Evolutionary conservation across 768 basidiomycete species (phyloP).

Genomic region (Sistotremastrum niveocremeum): DNA sequence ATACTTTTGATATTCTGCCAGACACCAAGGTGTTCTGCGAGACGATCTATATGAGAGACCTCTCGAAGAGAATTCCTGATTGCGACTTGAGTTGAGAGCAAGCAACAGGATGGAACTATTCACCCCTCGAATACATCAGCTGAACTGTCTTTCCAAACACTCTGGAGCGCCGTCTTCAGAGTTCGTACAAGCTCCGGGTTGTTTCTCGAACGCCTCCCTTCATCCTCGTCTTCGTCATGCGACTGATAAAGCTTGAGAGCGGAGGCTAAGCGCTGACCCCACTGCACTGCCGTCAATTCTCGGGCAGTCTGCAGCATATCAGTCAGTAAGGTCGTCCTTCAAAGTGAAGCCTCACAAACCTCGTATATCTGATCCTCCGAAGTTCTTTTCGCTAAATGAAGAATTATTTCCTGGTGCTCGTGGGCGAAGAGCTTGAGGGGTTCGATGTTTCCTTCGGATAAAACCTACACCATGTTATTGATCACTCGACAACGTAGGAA

Average conservation of each 20-base stretch:
- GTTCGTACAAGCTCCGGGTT: constrained; percentile 25
- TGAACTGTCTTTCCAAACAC: constrained; percentile 58
- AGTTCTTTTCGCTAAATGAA: constrained; percentile 54
- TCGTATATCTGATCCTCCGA: constrained; percentile 73
- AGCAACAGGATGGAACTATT: constrained; percentile 30
- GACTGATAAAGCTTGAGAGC: constrained; percentile 48
- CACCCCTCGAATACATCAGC: constrained; percentile 70
- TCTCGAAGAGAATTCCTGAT: constrained; percentile 20
- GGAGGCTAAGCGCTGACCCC: constrained; percentile 73
- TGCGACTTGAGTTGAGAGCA: background rate
- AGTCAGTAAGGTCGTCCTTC: background rate
- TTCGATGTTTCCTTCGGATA: too few species aligned
- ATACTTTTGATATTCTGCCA: constrained; percentile 65
- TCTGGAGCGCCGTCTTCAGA: constrained; percentile 55
- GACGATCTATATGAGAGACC: constrained; percentile 45
- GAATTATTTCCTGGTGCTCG: background rate
- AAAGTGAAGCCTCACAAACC: constrained; percentile 26
- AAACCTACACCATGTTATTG: too few species aligned
- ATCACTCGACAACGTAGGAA: too few species aligned
- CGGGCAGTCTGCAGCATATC: constrained; percentile 50
- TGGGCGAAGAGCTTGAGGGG: background rate
- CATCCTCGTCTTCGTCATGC: constrained; percentile 23
- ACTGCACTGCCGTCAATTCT: constrained; percentile 64
- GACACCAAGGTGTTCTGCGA: constrained; percentile 65
- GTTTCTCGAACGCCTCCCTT: constrained; percentile 19